Evolutionary conservation across 768 basidiomycete species (phyloP).

Genomic region (Gymnopilus junonius): DNA sequence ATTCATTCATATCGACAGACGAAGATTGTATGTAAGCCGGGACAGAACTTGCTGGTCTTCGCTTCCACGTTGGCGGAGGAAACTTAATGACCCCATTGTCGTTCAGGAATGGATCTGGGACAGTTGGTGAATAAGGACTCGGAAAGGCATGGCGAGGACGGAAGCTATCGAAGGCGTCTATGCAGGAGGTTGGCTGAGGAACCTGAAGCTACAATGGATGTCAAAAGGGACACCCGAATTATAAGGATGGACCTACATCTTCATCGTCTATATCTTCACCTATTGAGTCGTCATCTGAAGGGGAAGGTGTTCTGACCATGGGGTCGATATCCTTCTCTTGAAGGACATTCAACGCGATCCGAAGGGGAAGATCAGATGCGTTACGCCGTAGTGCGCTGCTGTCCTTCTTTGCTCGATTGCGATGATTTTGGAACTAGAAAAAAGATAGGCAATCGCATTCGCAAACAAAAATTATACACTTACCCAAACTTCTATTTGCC

Average conservation of each 20-base stretch:
- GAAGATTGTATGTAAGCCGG: not conserved
- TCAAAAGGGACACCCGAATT: not conserved
- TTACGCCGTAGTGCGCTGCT: constrained; percentile 26
- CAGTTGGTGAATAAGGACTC: not conserved
- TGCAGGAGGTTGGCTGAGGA: not conserved
- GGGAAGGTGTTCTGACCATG: not conserved
- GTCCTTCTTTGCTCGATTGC: constrained; percentile 42
- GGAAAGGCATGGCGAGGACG: constrained; percentile 32
- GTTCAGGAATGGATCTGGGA: constrained; percentile 11
- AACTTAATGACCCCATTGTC: constrained; percentile 23
- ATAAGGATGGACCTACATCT: not conserved
- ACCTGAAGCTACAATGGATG: not conserved
- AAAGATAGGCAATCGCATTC: not conserved
- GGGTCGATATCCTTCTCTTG: not conserved
- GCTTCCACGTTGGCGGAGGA: constrained; percentile 36
- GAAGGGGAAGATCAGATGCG: constrained; percentile 12
- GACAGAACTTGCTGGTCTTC: constrained; percentile 22
- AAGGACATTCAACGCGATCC: not conserved
- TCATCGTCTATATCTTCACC: not conserved
- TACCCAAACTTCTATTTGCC: constrained; percentile 64
- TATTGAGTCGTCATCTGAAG: not conserved
- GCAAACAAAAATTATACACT: constrained; percentile 1
- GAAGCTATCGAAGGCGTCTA: not conserved
- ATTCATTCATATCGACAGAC: constrained; percentile 29
- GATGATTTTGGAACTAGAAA: constrained; percentile 58